Base-by-base conservation (phyloP, 2,329 filamentous ascomycete genomes). In the Beauveria sp. region DNA sequence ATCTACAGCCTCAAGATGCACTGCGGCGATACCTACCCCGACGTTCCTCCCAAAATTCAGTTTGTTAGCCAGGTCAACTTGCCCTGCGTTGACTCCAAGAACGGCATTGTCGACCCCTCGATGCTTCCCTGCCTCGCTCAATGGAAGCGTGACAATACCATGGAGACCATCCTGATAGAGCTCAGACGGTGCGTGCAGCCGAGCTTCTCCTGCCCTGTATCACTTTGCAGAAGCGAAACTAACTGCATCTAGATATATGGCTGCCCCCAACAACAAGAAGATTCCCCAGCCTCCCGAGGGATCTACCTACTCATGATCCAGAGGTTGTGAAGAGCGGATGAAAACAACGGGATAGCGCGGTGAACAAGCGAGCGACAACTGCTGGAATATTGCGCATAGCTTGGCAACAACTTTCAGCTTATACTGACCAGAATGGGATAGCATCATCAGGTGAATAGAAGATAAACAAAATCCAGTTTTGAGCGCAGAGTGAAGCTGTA, bases 1-100 rank as follows among this genome's bases (percentile, higher is more conserved):
- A 99, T 99, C 79, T 99, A 99, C 82, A 96, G 91, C 68, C 84
- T 99, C 70, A 96, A 93, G 77, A 96, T 99, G 79, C 89, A 96
- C 79, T 99, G 94, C 79, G 92, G 92, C 64, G 82, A 86, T 54
- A 80, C 90, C 62, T 99, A 99, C 75, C 94, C 94, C 57, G 92
- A 96, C 73, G 80, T 84, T 64, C 94, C 94, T 51, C 94, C 94
- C 0, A 86, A 88, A 56, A 90, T 99, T 70, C 87, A 93, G 70
- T 99, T 99, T 76, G 86, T 94, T 69, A 96, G 90, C 70, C 90
- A 91, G 76, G 88, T 99, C 78, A 97, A 97, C 78, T 84, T 97
- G n/a, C 94, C 94, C 28, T 96, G 93, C 70, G 94, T 99, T 57
- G 89, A 93, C 76, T 80, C 83, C 65, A 84, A 80, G 67, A 89